These are phyloP conservation scores for Blastomyces emzantsi DNA, from an alignment of 2,329 filamentous ascomycete genomes.

Conservation along the genomic window DNA sequence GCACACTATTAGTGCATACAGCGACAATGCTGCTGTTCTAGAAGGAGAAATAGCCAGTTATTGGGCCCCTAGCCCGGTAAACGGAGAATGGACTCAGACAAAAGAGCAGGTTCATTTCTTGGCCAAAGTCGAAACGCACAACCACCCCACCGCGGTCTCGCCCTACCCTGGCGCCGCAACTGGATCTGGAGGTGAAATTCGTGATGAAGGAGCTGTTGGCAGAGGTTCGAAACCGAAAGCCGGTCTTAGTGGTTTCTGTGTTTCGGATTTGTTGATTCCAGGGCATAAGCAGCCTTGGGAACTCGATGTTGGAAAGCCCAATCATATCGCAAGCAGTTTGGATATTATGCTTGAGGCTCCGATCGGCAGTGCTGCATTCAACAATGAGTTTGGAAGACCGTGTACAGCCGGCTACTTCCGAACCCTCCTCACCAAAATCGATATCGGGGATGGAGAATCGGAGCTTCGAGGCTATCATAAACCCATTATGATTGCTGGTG, in stretches of 20 bases:
- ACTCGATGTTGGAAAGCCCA: conserved; percentile 75
- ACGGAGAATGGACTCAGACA: conserved; percentile 76
- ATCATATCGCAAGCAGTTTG: conserved; percentile 84
- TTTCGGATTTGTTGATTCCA: conserved; percentile 87
- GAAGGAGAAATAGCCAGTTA: conserved; percentile 62
- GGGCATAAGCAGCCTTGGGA: conserved; percentile 81
- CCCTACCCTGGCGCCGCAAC: conserved; percentile 90
- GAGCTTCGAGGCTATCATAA: conserved; percentile 93
- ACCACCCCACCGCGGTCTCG: conserved; percentile 92
- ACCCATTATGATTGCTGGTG: conserved; percentile 96
- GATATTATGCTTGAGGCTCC: conserved; percentile 98
- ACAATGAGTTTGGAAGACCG: conserved; percentile 94
- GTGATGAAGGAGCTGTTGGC: conserved; percentile 90
- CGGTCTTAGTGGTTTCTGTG: conserved; percentile 85
- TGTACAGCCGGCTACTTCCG: conserved; percentile 85
- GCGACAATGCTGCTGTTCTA: conserved; percentile 93
- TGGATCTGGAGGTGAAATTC: conserved; percentile 88
- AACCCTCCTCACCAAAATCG: conserved; percentile 66
- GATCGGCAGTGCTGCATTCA: conserved; percentile 89
- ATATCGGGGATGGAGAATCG: conserved; percentile 49
- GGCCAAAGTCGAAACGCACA: conserved; percentile 95
- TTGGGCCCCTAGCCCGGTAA: conserved; percentile 82
- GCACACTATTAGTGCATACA: conserved; percentile 90
- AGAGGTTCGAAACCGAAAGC: conserved; percentile 88
- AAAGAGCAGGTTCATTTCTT: conserved; percentile 83